Conservation (phyloP, 139 green algal genomes). For the Chlamydomonas incerta region DNA sequence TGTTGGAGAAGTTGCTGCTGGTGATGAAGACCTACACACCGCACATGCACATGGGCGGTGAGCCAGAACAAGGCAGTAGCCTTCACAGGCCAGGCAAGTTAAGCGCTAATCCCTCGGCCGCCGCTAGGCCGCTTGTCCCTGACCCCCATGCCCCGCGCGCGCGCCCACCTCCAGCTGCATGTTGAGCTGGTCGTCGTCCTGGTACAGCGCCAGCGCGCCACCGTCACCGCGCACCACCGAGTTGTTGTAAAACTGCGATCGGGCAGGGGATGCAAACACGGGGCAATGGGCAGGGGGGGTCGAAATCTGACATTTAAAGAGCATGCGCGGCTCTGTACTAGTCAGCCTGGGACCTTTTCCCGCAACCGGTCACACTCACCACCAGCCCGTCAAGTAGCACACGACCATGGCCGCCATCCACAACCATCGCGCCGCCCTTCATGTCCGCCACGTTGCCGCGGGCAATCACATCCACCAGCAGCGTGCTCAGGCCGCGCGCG, state of each 20-base stretch:
- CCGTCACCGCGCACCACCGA: neutral
- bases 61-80: too few relatives aligned
- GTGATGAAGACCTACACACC: neutral
- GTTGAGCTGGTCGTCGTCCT: neutral
- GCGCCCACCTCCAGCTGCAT: slow-evolving; percentile 23
- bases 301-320: neutral
- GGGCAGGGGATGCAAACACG: neutral
- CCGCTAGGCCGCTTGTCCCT: too few relatives aligned
- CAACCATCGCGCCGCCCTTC: neutral
- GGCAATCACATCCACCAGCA: neutral
- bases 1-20: slow-evolving; percentile 3
- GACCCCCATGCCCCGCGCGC: too few relatives aligned
- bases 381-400: neutral
- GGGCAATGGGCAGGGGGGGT: neutral
- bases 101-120: neutral
- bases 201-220: slow-evolving; percentile 12
- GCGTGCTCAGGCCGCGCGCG: neutral
- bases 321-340: neutral
- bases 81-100: too few relatives aligned
- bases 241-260: slow-evolving; percentile 1
- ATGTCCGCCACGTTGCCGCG: neutral
- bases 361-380: neutral
- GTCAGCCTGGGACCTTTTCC: neutral
- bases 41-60: too few relatives aligned
- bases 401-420: slow-evolving; percentile 3